These are phyloP conservation scores for Boletus subcaerulescens DNA, from an alignment of 768 basidiomycete species.

Conservation along the genomic window DNA sequence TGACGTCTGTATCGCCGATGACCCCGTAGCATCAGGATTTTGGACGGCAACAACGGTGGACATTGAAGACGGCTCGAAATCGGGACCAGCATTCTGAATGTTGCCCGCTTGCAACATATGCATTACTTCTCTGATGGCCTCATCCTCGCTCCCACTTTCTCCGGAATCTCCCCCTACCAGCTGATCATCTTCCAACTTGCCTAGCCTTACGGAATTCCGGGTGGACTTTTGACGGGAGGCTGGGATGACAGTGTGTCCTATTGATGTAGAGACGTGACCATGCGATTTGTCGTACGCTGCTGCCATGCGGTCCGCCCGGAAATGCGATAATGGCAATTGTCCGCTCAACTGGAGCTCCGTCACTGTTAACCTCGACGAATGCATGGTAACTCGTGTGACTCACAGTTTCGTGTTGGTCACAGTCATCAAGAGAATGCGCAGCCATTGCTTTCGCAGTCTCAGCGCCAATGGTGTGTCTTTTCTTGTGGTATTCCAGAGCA, in stretches of 20 bases:
- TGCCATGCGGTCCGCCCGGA: slow-evolving; percentile 57
- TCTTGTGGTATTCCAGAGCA: slow-evolving; percentile 65
- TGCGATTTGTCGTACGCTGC: slow-evolving; percentile 45
- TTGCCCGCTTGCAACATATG: slow-evolving; percentile 50
- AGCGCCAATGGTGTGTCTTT: slow-evolving; percentile 53
- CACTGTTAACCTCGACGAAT: slow-evolving; percentile 1
- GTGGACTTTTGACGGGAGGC: slow-evolving; percentile 45
- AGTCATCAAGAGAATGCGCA: slow-evolving; percentile 41
- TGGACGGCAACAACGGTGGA: not conserved
- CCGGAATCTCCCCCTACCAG: slow-evolving; percentile 49
- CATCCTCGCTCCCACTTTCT: slow-evolving; percentile 56
- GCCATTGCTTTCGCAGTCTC: slow-evolving; percentile 52
- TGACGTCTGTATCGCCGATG: not conserved
- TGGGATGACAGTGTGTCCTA: slow-evolving; percentile 43
- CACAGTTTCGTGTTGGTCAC: slow-evolving; percentile 47
- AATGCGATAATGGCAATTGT: slow-evolving; percentile 58
- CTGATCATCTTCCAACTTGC: slow-evolving; percentile 50
- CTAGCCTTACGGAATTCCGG: slow-evolving; percentile 52
- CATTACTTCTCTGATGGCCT: slow-evolving; percentile 46
- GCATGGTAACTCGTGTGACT: slow-evolving; percentile 13
- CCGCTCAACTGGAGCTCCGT: slow-evolving; percentile 33
- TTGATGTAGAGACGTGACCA: slow-evolving; percentile 35
- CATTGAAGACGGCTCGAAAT: slow-evolving; percentile 25
- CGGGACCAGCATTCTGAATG: slow-evolving; percentile 53
- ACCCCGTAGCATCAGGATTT: not conserved